Conservation (phyloP, 2,329 filamentous ascomycete species). For the Ceratocystis alfenasii region DNA sequence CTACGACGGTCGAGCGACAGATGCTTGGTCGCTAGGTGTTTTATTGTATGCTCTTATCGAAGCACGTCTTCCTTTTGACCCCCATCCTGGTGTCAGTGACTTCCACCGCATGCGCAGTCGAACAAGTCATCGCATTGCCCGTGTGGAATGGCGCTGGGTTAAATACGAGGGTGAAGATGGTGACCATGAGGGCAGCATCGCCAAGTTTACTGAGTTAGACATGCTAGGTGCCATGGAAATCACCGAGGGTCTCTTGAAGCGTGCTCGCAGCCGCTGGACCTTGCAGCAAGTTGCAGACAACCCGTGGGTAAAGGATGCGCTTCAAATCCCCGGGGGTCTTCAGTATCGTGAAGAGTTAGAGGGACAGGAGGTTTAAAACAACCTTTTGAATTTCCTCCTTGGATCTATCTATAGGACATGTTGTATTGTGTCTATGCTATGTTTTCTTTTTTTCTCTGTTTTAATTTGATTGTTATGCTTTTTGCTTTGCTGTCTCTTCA, state of each 20-base stretch:
- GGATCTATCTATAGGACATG: conserved; percentile 9
- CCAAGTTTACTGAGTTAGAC: conserved; percentile 49
- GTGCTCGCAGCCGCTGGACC: conserved; percentile 65
- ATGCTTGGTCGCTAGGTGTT: conserved; percentile 92
- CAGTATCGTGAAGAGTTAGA: conserved; percentile 48
- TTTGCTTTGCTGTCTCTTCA: conserved; percentile 7
- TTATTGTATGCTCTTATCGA: conserved; percentile 88
- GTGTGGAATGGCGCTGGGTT: conserved; percentile 92
- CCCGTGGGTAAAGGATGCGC: conserved; percentile 65
- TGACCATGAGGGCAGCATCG: conserved; percentile 61
- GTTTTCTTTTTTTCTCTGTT: conserved; percentile 18
- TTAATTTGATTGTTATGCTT: conserved; percentile 5
- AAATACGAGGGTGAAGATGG: conserved; percentile 73
- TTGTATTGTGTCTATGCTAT: conserved; percentile 17
- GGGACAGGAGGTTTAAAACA: conserved; percentile 38
- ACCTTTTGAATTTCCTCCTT: not conserved
- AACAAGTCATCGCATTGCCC: conserved; percentile 85
- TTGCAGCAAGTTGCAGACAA: conserved; percentile 60
- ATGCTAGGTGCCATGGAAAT: conserved; percentile 66
- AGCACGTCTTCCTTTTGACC: conserved; percentile 85
- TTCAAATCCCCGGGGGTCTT: conserved; percentile 53
- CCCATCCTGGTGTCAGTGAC: conserved; percentile 67
- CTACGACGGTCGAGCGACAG: conserved; percentile 83
- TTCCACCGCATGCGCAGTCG: conserved; percentile 64
- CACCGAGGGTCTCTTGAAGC: conserved; percentile 73